Percentiles rank a stretch among this genome's conserved stretches.
phyloP scores from a whole-genome alignment of 805 yeast species.

The Pichia kluyveri region DNA sequence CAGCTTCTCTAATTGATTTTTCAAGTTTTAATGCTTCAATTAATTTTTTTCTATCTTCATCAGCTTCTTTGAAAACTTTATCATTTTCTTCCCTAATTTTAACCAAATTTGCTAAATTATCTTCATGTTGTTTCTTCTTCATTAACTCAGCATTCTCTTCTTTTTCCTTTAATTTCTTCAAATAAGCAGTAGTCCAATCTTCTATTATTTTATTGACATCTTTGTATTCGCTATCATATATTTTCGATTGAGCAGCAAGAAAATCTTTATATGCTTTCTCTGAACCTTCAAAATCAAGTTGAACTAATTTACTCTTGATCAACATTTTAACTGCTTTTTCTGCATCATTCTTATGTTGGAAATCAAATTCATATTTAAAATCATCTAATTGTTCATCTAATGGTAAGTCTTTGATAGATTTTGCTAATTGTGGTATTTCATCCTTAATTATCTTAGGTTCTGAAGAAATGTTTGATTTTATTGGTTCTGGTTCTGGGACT shows the following conservation, averaged over 20 bases:
- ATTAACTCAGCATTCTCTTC: background rate
- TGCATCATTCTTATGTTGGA: background rate
- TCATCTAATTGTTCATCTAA: conserved; percentile 2
- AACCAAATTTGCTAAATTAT: background rate
- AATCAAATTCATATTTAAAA: background rate
- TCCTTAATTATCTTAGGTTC: background rate
- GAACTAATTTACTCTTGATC: background rate
- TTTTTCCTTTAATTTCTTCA: background rate
- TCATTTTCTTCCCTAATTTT: conserved; percentile 1
- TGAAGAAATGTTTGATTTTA: background rate
- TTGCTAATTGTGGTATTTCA: no score
- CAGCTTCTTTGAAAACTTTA: background rate
- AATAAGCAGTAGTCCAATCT: background rate
- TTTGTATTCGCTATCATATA: background rate
- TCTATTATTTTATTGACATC: conserved; percentile 1
- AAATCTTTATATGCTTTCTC: background rate
- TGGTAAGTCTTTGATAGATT: background rate
- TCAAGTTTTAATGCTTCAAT: background rate
- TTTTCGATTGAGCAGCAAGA: background rate
- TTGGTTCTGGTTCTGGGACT: background rate
- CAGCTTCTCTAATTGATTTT: background rate
- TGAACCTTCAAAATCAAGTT: background rate
- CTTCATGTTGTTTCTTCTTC: background rate
- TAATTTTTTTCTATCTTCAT: background rate
- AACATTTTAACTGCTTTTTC: background rate